Conservation (phyloP, 371 early-diverging fungal genomes). For the Paramicrosporidium saccamoebae region DNA sequence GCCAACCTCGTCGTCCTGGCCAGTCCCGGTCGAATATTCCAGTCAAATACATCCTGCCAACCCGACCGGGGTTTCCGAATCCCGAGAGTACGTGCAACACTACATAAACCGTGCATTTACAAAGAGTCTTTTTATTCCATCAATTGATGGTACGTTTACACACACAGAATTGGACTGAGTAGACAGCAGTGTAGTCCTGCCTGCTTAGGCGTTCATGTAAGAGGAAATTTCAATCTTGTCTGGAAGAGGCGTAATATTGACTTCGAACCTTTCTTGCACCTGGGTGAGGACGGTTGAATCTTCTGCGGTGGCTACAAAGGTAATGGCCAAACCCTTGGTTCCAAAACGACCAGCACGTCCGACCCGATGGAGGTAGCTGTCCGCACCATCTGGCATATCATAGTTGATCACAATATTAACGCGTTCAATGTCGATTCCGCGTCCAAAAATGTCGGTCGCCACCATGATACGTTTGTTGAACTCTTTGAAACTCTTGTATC, state of each 20-base stretch:
- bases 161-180: no score
- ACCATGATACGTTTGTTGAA: constrained; percentile 81
- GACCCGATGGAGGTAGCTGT: constrained; percentile 84
- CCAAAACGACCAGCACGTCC: constrained; percentile 99
- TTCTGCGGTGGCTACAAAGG: constrained; percentile 66
- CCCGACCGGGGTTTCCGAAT: no score
- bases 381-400: constrained; percentile 79
- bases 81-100: no score
- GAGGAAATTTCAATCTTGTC: constrained; percentile 45
- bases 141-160: no score
- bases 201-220: constrained; percentile 15
- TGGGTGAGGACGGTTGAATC: constrained; percentile 46
- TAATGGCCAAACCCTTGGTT: constrained; percentile 89
- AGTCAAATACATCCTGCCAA: no score
- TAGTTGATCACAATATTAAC: constrained; percentile 98
- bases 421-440: constrained; percentile 95
- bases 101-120: no score
- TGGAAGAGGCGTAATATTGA: constrained; percentile 59
- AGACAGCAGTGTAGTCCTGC: no score
- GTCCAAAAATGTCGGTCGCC: constrained; percentile 89
- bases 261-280: constrained; percentile 83
- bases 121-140: no score
- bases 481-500: constrained; percentile 83
- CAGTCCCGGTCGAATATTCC: no score
- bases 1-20: no score